Base-by-base conservation (phyloP, 164 flowering plant genomes). In the Tinospora cordifolia region DNA sequence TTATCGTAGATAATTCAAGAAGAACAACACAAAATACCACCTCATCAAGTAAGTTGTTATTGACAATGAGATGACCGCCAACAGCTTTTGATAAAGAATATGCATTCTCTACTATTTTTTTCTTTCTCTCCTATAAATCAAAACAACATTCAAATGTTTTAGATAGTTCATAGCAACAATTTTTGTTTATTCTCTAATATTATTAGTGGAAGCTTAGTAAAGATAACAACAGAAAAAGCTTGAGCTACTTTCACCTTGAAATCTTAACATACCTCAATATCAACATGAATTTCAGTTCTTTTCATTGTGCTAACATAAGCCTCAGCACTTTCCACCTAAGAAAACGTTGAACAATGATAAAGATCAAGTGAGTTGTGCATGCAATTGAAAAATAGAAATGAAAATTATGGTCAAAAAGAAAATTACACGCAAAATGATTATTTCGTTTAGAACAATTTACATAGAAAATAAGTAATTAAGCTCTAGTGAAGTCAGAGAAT, bases 291-390 rank as follows among this genome's bases (percentile, higher is more conserved):
- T 70, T 93, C 94, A 69, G 95, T 88, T 70, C 75, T 79, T 76
- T 69, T 83, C 87, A 91, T 83, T 47, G 65, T 63, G 66, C 27
- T 74, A 26, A 76, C 68, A 83, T 87, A 94, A 71, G 87, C 79
- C 77, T 94, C 97, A 59, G 97, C 97, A 83, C 71, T 80, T 63
- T 77, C 83, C 36, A 93, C 88, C 96, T 93, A 80, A 26, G 47
- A 77, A 68, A 46, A 63, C 6, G 30, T 41, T 40, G 12, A 13
- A 15, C 62, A 63, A 12, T 21, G 60, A 71, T 22, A 39, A 8
- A 68, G 24, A 36, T 65, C 27, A n/a, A 51, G 21, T 25, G 13
- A 41, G 46, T 12, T 41, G 46, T 12, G 36, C 36, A 49, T 19
- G 0, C 24, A 47, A 6, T 14, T 38, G 17, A 5, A 64, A 68